Evolutionary conservation across 1,284 basidiomycete genomes (phyloP).

Genomic region (Leucoagaricus sp.): DNA sequence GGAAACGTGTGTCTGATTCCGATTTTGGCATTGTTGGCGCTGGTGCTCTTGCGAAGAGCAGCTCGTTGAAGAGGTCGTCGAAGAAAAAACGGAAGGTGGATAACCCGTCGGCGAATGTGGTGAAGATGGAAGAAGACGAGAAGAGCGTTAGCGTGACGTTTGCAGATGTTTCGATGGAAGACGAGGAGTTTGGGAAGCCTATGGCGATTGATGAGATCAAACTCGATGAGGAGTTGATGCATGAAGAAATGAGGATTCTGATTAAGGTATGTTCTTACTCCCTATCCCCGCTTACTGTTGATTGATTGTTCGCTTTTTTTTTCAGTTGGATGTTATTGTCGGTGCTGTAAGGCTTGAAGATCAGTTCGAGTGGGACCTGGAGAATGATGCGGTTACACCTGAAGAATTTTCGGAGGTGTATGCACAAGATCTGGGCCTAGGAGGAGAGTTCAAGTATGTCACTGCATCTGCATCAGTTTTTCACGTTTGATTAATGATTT

Average conservation of each 20-base stretch:
- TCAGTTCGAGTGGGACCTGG: slow-evolving; percentile 98
- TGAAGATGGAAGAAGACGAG: slow-evolving; percentile 29
- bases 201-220: slow-evolving; percentile 53
- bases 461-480: not conserved
- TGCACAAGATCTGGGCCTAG: slow-evolving; percentile 84
- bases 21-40: too few species aligned
- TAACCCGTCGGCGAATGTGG: slow-evolving; percentile 24
- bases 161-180: slow-evolving; percentile 32
- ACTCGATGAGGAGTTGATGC: slow-evolving; percentile 57
- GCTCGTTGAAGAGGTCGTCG: slow-evolving; percentile 21
- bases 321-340: slow-evolving; percentile 92
- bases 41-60: slow-evolving; percentile 28
- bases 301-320: slow-evolving; percentile 18
- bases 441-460: slow-evolving; percentile 89
- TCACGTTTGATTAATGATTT: slow-evolving; percentile 5
- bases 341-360: slow-evolving; percentile 94
- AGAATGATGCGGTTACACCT: slow-evolving; percentile 77
- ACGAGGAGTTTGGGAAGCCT: slow-evolving; percentile 41
- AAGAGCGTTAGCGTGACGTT: slow-evolving; percentile 30
- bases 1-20: slow-evolving; percentile 47
- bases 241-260: slow-evolving; percentile 87
- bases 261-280: slow-evolving; percentile 69
- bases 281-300: too few species aligned
- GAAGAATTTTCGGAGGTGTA: slow-evolving; percentile 94
- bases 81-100: slow-evolving; percentile 31